Evolutionary conservation across 1,284 basidiomycete species (phyloP).

Genomic region (Psilocybe mexicana): DNA sequence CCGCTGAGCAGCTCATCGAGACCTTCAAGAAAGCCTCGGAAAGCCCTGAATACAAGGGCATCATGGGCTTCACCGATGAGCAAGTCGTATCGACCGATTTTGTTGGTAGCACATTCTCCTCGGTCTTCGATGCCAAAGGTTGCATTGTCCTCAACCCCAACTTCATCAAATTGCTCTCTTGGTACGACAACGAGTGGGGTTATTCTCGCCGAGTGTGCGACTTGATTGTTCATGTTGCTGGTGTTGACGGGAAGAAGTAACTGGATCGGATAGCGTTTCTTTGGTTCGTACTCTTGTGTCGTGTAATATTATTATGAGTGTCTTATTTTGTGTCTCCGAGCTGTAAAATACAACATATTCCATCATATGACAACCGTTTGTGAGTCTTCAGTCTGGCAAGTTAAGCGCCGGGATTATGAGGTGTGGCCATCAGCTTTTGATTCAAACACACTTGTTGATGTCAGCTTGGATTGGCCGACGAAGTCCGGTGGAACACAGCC

Average conservation of each 20-base stretch:
- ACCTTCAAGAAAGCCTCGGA: slow-evolving; percentile 81
- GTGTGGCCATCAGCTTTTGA: too few species aligned
- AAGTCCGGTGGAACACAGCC: background rate
- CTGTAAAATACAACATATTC: too few species aligned
- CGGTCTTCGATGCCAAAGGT: slow-evolving; percentile 87
- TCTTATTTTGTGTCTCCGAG: too few species aligned
- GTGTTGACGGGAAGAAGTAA: slow-evolving; percentile 20
- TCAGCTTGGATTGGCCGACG: too few species aligned
- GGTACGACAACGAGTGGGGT: slow-evolving; percentile 96
- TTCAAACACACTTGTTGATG: too few species aligned
- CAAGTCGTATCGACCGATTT: slow-evolving; percentile 93
- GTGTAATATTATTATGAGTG: background rate
- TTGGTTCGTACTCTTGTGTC: background rate
- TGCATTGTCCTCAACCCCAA: slow-evolving; percentile 88
- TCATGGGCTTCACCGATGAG: slow-evolving; percentile 94
- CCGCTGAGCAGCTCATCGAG: slow-evolving; percentile 88
- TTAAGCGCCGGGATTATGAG: too few species aligned
- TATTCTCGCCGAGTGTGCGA: slow-evolving; percentile 94
- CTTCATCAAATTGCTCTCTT: slow-evolving; percentile 92
- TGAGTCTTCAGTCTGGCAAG: too few species aligned
- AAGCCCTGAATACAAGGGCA: slow-evolving; percentile 66
- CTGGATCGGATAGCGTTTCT: background rate
- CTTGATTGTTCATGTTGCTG: slow-evolving; percentile 80
- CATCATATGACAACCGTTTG: too few species aligned
- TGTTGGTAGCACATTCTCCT: slow-evolving; percentile 72